phyloP scores from a whole-genome alignment of 352 stramenopile species.

The Aphanomyces cochlioides region DNA sequence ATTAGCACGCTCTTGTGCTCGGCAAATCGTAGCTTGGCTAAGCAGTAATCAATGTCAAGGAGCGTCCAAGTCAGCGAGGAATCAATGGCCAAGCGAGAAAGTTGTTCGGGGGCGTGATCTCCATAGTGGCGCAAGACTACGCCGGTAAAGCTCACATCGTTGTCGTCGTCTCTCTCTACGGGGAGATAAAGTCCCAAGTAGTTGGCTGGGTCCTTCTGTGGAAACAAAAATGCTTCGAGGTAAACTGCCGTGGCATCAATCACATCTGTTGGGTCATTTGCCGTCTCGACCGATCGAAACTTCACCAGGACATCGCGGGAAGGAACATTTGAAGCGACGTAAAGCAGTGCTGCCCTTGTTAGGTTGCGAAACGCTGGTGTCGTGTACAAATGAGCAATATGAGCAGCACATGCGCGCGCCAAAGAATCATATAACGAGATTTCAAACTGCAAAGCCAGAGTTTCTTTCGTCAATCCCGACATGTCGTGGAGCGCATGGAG shows the following conservation, averaged over 20 bases:
- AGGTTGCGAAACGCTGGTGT: slow-evolving; percentile 53
- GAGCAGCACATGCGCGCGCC: slow-evolving; percentile 57
- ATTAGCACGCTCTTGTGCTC: slow-evolving; percentile 48
- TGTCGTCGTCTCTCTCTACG: neutral
- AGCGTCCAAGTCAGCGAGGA: slow-evolving; percentile 68
- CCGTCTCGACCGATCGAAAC: slow-evolving; percentile 48
- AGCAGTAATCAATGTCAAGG: slow-evolving; percentile 60
- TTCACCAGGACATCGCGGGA: slow-evolving; percentile 54
- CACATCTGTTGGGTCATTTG: slow-evolving; percentile 44
- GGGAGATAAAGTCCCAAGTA: neutral
- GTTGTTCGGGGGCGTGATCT: slow-evolving; percentile 67
- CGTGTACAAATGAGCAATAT: slow-evolving; percentile 61
- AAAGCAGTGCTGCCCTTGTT: slow-evolving; percentile 58
- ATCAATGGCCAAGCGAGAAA: slow-evolving; percentile 66
- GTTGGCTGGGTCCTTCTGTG: slow-evolving; percentile 32
- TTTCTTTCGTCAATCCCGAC: slow-evolving; percentile 38
- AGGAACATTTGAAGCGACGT: slow-evolving; percentile 60
- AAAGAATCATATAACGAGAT: slow-evolving; percentile 72
- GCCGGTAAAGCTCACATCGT: slow-evolving; percentile 48
- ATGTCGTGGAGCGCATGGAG: slow-evolving; percentile 41
- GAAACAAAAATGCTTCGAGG: slow-evolving; percentile 75
- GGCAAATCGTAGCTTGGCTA: slow-evolving; percentile 50
- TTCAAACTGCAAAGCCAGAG: slow-evolving; percentile 59
- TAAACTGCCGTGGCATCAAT: slow-evolving; percentile 60
- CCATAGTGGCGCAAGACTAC: slow-evolving; percentile 68